Conservation (phyloP, 768 basidiomycete genomes). For the Termitomyces sp. region DNA sequence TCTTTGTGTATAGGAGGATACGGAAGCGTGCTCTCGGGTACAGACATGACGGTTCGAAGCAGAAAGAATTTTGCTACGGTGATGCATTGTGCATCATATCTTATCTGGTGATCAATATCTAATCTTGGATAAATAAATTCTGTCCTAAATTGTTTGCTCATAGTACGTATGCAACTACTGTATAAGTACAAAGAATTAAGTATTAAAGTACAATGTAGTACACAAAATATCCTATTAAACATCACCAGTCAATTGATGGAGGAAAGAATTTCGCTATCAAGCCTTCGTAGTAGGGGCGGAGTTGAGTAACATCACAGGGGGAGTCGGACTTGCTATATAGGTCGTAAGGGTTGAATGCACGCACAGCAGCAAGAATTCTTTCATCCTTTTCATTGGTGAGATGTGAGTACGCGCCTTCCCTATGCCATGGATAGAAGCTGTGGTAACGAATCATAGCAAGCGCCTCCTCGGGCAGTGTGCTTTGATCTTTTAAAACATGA, state of each 20-base stretch:
- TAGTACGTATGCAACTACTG: neutral
- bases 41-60: slow-evolving; percentile 11
- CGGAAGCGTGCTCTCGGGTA: slow-evolving; percentile 63
- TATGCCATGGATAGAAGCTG: slow-evolving; percentile 95
- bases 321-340: slow-evolving; percentile 87
- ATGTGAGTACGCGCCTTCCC: slow-evolving; percentile 79
- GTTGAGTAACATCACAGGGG: slow-evolving; percentile 50
- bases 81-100: neutral
- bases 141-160: too few relatives aligned
- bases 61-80: neutral
- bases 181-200: neutral
- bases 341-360: slow-evolving; percentile 91
- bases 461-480: slow-evolving; percentile 71
- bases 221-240: neutral
- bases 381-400: slow-evolving; percentile 70
- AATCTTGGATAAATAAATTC: neutral
- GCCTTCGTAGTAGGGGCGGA: slow-evolving; percentile 78
- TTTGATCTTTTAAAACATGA: slow-evolving; percentile 78
- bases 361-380: slow-evolving; percentile 63
- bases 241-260: slow-evolving; percentile 71
- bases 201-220: neutral
- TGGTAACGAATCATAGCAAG: slow-evolving; percentile 93
- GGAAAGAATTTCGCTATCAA: slow-evolving; percentile 89
- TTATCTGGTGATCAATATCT: slow-evolving; percentile 2
- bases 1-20: slow-evolving; percentile 77